Evolutionary conservation across 139 green algal genomes (phyloP).

Genomic region (Nannochloris sp.): DNA sequence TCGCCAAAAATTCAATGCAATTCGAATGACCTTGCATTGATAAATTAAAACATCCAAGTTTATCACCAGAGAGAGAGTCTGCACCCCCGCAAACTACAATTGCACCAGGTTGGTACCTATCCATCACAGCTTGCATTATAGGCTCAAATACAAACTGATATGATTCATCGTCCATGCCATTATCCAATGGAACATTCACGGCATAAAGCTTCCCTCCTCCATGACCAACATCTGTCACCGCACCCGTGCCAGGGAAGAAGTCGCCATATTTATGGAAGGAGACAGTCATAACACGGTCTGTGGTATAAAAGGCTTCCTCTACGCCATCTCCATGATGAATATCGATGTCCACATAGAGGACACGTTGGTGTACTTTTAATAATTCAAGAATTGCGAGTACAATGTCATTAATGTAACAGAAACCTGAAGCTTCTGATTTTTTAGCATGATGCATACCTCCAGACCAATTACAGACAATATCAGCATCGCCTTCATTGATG

Average conservation of each 20-base stretch:
- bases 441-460: conserved; percentile 97
- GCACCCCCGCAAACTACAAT: conserved; percentile 96
- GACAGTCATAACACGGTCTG: conserved; percentile 90
- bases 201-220: conserved; percentile 77
- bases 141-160: conserved; percentile 92
- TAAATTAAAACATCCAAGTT: conserved; percentile 99
- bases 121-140: conserved; percentile 89
- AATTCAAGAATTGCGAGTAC: conserved; percentile 95
- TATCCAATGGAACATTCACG: conserved; percentile 88
- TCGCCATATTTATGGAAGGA: conserved; percentile 98
- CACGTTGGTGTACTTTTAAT: conserved; percentile 69
- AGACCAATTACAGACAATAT: conserved; percentile 95
- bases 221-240: conserved; percentile 69
- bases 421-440: conserved; percentile 73
- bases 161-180: conserved; percentile 94
- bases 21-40: conserved; percentile 80
- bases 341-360: conserved; percentile 42
- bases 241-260: conserved; percentile 95
- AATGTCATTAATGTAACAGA: conserved; percentile 99
- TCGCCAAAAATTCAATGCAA: conserved; percentile 93
- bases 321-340: conserved; percentile 99
- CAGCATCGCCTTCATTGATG: conserved; percentile 76
- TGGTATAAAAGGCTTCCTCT: conserved; percentile 98
- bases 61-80: conserved; percentile 90
- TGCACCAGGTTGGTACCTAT: conserved; percentile 90